phyloP scores from a whole-genome alignment of 2,329 filamentous ascomycete species.

The Didymella pomorum region DNA sequence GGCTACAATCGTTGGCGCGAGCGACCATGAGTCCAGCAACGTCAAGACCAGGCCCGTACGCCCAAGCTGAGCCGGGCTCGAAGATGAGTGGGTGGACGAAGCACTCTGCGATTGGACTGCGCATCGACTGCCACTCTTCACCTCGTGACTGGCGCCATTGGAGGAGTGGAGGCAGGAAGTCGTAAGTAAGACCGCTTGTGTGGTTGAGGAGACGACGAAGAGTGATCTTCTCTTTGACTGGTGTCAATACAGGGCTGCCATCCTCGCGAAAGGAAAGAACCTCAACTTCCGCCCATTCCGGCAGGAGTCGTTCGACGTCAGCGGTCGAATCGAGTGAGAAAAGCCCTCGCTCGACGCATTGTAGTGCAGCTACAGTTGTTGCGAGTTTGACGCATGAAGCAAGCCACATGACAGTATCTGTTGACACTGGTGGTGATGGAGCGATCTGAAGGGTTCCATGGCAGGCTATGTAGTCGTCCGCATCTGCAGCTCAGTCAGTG shows the following conservation, averaged over 20 bases:
- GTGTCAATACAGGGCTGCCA: constrained; percentile 21
- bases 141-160: constrained; percentile 26
- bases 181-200: constrained; percentile 37
- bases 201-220: constrained; percentile 37
- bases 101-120: constrained; percentile 20
- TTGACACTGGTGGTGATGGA: constrained; percentile 25
- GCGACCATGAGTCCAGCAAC: constrained; percentile 38
- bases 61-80: constrained; percentile 35
- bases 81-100: constrained; percentile 34
- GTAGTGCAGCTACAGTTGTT: constrained; percentile 38
- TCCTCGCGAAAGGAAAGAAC: constrained; percentile 28
- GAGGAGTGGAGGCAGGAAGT: constrained; percentile 28
- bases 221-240: constrained; percentile 32
- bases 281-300: constrained; percentile 34
- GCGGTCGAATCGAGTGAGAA: constrained; percentile 35
- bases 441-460: constrained; percentile 29
- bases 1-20: constrained; percentile 27
- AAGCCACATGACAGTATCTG: constrained; percentile 42
- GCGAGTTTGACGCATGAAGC: constrained; percentile 44
- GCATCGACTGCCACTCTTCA: constrained; percentile 19
- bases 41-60: constrained; percentile 35
- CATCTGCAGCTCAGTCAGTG: constrained; percentile 1
- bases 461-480: constrained; percentile 25
- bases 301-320: constrained; percentile 34
- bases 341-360: constrained; percentile 42